Percentiles rank a stretch among this genome's conserved stretches.
These are phyloP conservation scores for Pinus tabuliformis DNA, from an alignment of 75 land plant genomes.

Conservation along the genomic window DNA sequence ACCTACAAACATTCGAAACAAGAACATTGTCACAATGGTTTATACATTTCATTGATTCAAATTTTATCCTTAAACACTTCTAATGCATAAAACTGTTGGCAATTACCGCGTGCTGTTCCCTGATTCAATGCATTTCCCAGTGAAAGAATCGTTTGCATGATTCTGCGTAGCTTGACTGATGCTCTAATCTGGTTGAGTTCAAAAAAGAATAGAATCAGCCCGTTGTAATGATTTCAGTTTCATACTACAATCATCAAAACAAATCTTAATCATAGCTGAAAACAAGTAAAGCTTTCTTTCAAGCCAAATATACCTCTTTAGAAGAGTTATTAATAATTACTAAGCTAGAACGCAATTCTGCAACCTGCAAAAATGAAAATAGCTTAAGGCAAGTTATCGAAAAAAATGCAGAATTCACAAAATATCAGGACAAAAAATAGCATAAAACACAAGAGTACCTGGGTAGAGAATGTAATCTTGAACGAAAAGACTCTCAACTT, in stretches of 20 bases:
- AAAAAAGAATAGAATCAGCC: background rate
- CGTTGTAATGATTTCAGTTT: background rate
- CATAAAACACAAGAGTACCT: constrained; percentile 44
- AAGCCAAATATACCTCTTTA: constrained; percentile 57
- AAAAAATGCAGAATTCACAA: background rate
- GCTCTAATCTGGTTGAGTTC: constrained; percentile 64
- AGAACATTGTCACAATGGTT: background rate
- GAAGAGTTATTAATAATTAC: constrained; percentile 74
- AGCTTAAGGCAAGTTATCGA: background rate
- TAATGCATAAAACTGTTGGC: background rate
- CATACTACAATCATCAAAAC: background rate
- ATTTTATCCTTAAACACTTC: background rate
- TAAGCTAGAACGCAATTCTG: constrained; percentile 70
- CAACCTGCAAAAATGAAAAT: constrained; percentile 49
- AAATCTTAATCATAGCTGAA: background rate
- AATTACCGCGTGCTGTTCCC: constrained; percentile 94
- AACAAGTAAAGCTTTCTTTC: background rate
- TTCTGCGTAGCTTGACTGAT: constrained; percentile 74
- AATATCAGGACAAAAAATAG: background rate
- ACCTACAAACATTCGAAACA: constrained; percentile 35
- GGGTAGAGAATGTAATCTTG: constrained; percentile 85
- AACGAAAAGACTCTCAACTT: constrained; percentile 95
- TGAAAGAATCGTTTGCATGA: constrained; percentile 98
- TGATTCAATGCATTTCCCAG: constrained; percentile 98
- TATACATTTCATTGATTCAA: background rate